A percentile compares a stretch with the other conserved stretches of the same genome.
phyloP scores from a whole-genome alignment of 1,139 yeast species.

The Magnusiomyces magnusii region DNA sequence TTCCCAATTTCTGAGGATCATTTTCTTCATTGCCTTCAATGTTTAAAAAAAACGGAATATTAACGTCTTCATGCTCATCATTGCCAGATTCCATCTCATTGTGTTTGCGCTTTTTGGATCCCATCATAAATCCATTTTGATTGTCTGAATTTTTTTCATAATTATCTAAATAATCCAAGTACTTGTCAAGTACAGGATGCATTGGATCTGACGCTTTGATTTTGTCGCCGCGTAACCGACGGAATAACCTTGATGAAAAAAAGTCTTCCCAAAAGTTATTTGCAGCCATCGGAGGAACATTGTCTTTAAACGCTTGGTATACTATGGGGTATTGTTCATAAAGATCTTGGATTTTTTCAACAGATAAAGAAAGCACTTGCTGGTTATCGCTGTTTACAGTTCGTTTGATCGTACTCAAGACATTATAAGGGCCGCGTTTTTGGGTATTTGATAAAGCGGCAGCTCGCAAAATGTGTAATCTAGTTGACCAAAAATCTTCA shows the following conservation, averaged over 20 bases:
- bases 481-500: constrained; percentile 79
- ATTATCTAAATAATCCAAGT: constrained; percentile 36
- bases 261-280: constrained; percentile 98
- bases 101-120: constrained; percentile 30
- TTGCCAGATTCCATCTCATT: constrained; percentile 41
- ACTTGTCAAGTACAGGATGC: constrained; percentile 78
- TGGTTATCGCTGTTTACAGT: constrained; percentile 54
- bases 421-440: constrained; percentile 89
- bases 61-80: constrained; percentile 19
- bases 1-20: constrained; percentile 69
- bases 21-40: constrained; percentile 75
- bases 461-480: constrained; percentile 73
- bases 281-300: constrained; percentile 81
- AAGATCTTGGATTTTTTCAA: constrained; percentile 84
- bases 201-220: constrained; percentile 69
- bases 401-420: constrained; percentile 85
- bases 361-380: constrained; percentile 83
- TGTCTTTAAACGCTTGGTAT: constrained; percentile 80
- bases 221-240: constrained; percentile 85
- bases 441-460: constrained; percentile 80
- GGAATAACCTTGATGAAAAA: constrained; percentile 78
- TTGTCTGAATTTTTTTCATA: not conserved
- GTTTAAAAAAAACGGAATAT: constrained; percentile 45
- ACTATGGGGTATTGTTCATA: constrained; percentile 92
- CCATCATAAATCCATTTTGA: not conserved